Conservation (phyloP, 441 rosid genomes). For the Macaranga tanarius region DNA sequence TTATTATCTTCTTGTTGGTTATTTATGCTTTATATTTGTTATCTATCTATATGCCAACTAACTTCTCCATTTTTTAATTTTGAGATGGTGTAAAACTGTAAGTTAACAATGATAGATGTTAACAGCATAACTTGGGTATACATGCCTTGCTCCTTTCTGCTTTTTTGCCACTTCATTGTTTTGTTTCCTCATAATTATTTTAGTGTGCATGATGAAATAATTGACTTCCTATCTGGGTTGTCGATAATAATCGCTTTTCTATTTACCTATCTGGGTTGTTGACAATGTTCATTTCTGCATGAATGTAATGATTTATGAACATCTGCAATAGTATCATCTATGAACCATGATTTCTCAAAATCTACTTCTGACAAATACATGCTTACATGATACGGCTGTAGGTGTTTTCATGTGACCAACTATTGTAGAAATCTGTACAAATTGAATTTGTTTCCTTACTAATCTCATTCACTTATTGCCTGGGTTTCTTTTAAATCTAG, state of each 20-base stretch:
- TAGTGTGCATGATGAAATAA: neutral
- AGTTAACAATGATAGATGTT: neutral
- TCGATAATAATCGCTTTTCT: neutral
- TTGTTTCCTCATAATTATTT: neutral
- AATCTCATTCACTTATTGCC: neutral
- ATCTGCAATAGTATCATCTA: neutral
- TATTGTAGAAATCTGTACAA: neutral
- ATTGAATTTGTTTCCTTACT: conserved; percentile 1
- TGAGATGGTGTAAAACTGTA: neutral
- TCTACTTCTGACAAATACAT: conserved; percentile 3
- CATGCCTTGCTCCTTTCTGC: neutral
- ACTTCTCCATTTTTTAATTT: conserved; percentile 3
- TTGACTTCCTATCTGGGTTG: neutral
- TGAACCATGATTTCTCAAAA: neutral
- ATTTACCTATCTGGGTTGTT: neutral
- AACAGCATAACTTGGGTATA: neutral
- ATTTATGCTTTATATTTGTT: neutral
- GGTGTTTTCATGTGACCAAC: neutral
- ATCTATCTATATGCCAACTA: neutral
- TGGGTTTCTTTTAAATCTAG: neutral
- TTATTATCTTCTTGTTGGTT: conserved; percentile 4
- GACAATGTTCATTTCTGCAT: neutral
- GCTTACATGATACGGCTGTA: neutral
- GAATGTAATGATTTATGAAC: neutral
- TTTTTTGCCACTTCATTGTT: neutral